A percentile compares a stretch with the other conserved stretches of the same genome.
Conservation (phyloP, 2,329 filamentous ascomycete genomes). For the Herpotrichia juniperi region DNA sequence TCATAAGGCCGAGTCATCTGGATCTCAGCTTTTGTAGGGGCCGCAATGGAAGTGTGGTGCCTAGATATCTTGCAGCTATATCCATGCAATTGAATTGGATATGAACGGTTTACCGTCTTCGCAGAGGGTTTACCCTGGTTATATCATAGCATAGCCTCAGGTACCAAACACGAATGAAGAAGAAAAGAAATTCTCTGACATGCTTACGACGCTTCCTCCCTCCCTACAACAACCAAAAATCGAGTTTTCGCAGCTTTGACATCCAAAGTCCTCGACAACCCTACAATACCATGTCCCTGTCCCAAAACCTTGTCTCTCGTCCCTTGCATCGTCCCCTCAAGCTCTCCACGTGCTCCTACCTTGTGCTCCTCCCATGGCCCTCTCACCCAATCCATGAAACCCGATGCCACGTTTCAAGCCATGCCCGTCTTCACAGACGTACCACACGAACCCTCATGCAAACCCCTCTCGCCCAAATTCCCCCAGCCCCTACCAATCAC, state of each 20-base stretch:
- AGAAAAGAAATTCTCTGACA: neutral
- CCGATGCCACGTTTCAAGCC: neutral
- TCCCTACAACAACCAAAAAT: no score
- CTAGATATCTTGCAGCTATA: no score
- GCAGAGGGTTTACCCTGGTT: neutral
- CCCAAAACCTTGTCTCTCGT: neutral
- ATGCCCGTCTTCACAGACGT: no score
- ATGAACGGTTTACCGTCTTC: neutral
- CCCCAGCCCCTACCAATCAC: no score
- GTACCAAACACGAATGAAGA: neutral
- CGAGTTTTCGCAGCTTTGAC: neutral
- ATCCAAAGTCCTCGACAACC: neutral
- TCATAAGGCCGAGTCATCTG: no score
- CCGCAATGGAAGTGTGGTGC: no score
- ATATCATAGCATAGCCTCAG: neutral
- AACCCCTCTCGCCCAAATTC: no score
- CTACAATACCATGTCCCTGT: conserved; percentile 1
- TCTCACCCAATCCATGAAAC: neutral
- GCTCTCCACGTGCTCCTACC: neutral
- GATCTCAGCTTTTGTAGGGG: no score
- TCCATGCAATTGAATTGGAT: no score
- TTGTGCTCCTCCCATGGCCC: neutral
- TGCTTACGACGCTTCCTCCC: neutral
- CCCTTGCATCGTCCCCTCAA: neutral
- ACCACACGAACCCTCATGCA: no score